Evolutionary conservation across 768 basidiomycete species (phyloP).

Genomic region (Russula sp.): DNA sequence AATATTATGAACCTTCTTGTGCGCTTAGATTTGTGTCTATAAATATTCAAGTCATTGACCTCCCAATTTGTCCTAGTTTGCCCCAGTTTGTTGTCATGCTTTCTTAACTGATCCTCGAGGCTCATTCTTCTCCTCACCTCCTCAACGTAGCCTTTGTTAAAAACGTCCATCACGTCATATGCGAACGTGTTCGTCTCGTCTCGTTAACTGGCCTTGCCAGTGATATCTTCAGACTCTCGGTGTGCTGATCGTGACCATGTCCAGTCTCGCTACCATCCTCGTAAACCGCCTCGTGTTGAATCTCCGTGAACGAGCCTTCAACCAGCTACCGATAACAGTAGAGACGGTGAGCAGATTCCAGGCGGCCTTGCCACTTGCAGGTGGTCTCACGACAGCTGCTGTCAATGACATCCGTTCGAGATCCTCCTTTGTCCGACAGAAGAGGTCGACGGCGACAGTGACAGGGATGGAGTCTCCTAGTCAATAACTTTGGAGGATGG

Average conservation of each 20-base stretch:
- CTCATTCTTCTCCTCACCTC: not conserved
- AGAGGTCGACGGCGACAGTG: no score
- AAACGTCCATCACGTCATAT: not conserved
- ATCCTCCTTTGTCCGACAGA: no score
- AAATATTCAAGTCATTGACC: not conserved
- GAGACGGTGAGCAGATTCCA: conserved; percentile 12
- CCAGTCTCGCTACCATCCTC: conserved; percentile 16
- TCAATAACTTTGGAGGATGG: no score
- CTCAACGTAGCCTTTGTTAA: conserved; percentile 9
- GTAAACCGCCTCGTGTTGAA: conserved; percentile 24
- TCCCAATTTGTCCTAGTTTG: not conserved
- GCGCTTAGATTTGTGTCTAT: not conserved
- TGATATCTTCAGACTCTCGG: not conserved
- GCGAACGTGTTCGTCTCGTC: conserved; percentile 24
- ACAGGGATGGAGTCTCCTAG: no score
- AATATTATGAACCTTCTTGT: conserved; percentile 23
- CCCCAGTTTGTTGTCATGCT: conserved; percentile 10
- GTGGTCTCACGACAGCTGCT: no score
- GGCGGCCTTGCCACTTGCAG: conserved; percentile 7
- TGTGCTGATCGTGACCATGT: not conserved
- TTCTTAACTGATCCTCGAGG: not conserved
- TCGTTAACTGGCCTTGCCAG: not conserved
- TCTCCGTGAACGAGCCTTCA: conserved; percentile 9
- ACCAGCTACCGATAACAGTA: not conserved
- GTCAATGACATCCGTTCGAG: no score